Evolutionary conservation across 106 monocot species (phyloP), one percentile per base, ranked within the genome.

Genomic region (Cymbidium sinense): DNA sequence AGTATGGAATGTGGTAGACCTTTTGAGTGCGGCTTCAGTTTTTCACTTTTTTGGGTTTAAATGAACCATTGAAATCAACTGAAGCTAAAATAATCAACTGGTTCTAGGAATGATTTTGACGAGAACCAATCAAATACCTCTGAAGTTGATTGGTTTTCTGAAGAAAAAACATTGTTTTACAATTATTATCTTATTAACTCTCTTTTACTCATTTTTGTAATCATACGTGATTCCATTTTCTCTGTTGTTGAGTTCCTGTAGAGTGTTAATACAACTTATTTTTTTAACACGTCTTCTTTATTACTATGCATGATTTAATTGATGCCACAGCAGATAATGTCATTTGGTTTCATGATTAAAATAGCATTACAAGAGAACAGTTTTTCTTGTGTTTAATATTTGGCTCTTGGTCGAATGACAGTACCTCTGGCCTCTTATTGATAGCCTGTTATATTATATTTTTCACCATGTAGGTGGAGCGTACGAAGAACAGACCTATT

Each of bases 401-500:
- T 39, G 37, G 34, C 39, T 10, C 18, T 47, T 47, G 47, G 34
- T 71, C 2, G 23, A 20, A 1, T 37, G 71, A 71, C 19, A 34
- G 19, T 30, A 67, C 30, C 20, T 39, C 34, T 71, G 7, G 7
- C 21, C n/a, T 71, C 71, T 36, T 71, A 71, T 37, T 71, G 21
- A 20, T 67, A 2, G 29, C 31, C 31, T 33, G 33, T 30, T 67
- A 67, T 71, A 36, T 74, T 23, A 43, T 44, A 0, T 47, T 80
- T 73, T n/a, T 19, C 78, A 29, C 72, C 67, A 30, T 77, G 35
- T 78, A 99, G 99, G 99, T 99, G 71, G 92, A 99, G 76, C 90
- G 99, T 23, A 99, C 99, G 70, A 99, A 84, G 86, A 81, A n/a
- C 41, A 89, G 99, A 30, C 95, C 99, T 34, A n/a, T 99, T 81